Base-by-base conservation (phyloP, 176 grass and related monocot species). In the Leersia perrieri region DNA sequence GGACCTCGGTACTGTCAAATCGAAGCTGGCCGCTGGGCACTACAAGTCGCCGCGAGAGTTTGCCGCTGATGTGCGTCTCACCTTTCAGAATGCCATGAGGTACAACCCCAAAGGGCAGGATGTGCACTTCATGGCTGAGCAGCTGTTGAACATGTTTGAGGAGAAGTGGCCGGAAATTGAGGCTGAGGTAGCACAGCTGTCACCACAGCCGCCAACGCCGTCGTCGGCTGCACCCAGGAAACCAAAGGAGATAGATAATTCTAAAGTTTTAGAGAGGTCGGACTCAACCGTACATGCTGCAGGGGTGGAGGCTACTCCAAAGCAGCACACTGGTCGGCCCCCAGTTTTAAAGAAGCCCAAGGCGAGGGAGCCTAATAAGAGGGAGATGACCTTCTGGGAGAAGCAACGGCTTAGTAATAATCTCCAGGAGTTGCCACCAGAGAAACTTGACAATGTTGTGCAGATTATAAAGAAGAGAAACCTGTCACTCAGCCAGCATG, bases 391-490 rank as follows among this genome's bases (percentile, higher is more conserved):
- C 28, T 94, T 91, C 41, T 88, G 87, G 63, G 90, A 94, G 87
- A 88, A 78, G 80, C 89, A 88, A 7, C 77, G 76, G 38, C 80
- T 88, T 63, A 76, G 77, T 55, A 88, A 91, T 34, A 84, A 79
- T 69, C 92, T 77, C 82, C 92, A 69, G 78, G 82, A 77, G 53
- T 79, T 87, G 77, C 92, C 70, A 33, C 87, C 92, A 0, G 89
- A 91, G 77, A 94, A 94, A 81, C 83, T 94, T 14, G 87, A 94
- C 25, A 94, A 89, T 89, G 85, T 94, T 72, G 92, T 94, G 72
- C 92, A 89, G 84, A 94, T 94, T 42, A 94, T 94, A 81, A 94
- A 91, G 78, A 94, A 88, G 77, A 89, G 89, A 55, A 94, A 94
- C 81, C 58, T 70, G 3, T 89, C 89, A 67, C 84, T 94, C 29